Base-by-base conservation (phyloP, 352 stramenopile genomes). In the Pythium rhizo-oryzae region DNA sequence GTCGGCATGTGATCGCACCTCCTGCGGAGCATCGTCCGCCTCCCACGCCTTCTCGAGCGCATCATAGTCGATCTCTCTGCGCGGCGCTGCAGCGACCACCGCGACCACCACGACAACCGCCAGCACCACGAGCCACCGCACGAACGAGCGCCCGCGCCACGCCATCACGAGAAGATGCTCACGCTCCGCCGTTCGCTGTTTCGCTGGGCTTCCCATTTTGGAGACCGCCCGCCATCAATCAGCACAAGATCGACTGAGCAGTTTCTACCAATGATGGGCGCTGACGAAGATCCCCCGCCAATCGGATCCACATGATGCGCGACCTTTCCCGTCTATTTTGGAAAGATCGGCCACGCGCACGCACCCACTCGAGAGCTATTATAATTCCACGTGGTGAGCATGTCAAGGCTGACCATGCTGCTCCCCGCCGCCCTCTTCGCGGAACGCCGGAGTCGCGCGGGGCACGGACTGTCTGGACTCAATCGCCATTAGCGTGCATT, bases 31-130 rank as follows among this genome's bases (percentile, higher is more conserved):
- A 56, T 93, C 85, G 0, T 77, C 84, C 16, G 59, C 46, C 44
- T 88, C 82, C 85, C 85, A 93, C 43, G 80, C 70, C 49, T 80
- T 83, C 54, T 92, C 85, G 15, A 93, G 74, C 13, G 80, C 78
- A 6, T 89, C 79, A 51, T 81, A 91, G 61, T 93, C 84, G 58
- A 93, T 89, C 37, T 55, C 47, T 33, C 61, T 66, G 37, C 59
- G 66, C 21, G 41, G 25, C n/a, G 23, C 24, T 5, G 64, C 54
- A 21, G 50, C 35, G 0, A 46, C 61, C 16, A 67, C 16, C 57
- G 69, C n/a, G 16, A 62, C 13, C 15, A 53, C 2, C n/a, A 35
- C 2, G 28, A 56, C 11, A 21, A 52, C 7, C 8, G 7, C 8
- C 44, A 51, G 7, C 19, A 58, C 3, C 2, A 60, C 21, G 16